Percentiles rank a stretch among this genome's conserved stretches.
Evolutionary conservation across 129 eudicot genomes (phyloP).

Genomic region (Flaveria bidentis): DNA sequence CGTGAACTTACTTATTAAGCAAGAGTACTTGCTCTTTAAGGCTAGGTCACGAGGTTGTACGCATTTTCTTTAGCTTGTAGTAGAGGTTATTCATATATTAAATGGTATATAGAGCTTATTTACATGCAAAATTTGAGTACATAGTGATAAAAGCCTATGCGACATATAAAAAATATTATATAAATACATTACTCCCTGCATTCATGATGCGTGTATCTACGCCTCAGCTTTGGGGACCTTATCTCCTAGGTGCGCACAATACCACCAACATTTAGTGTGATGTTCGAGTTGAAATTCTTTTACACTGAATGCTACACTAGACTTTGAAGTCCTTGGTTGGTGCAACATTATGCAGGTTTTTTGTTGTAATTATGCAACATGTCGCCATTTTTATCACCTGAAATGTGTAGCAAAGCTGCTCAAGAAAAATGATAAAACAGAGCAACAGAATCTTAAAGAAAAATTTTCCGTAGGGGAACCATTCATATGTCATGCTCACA

Average conservation of each 20-base stretch:
- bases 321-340: background rate
- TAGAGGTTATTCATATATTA: too few species aligned
- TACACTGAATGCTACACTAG: background rate
- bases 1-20: too few species aligned
- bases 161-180: too few species aligned
- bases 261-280: background rate
- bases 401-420: constrained; percentile 75
- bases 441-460: constrained; percentile 37
- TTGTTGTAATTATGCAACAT: constrained; percentile 75
- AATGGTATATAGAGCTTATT: too few species aligned
- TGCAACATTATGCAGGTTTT: constrained; percentile 54
- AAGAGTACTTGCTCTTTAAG: too few species aligned
- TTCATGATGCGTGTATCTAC: too few species aligned
- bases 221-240: too few species aligned
- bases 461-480: constrained; percentile 65
- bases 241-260: background rate
- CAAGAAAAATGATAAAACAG: constrained; percentile 38
- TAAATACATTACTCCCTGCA: too few species aligned
- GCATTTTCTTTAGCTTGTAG: too few species aligned
- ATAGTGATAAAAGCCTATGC: too few species aligned
- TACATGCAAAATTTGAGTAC: too few species aligned
- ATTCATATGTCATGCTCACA: constrained; percentile 80
- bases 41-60: too few species aligned
- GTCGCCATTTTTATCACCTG: constrained; percentile 89
- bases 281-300: background rate